Percentiles rank a stretch among this genome's conserved stretches.
Conservation (phyloP, 139 green algal genomes). For the Gonium pectorale region DNA sequence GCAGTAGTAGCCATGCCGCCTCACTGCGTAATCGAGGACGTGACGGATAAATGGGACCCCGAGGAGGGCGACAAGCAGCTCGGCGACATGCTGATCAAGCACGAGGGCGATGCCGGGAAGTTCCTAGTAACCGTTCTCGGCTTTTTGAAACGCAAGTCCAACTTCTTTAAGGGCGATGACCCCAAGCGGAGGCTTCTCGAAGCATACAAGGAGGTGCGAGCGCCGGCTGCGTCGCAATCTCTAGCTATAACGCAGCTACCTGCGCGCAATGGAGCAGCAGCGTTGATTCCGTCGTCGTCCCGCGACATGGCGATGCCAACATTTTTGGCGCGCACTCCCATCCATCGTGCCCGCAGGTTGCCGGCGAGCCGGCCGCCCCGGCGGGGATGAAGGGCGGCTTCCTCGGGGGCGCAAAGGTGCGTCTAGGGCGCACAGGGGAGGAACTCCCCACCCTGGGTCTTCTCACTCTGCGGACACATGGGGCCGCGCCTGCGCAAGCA, state of each 20-base stretch:
- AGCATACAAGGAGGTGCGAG: constrained; percentile 52
- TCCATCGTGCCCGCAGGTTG: too few relatives aligned
- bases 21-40: constrained; percentile 61
- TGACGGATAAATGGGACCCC: constrained; percentile 54
- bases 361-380: constrained; percentile 9
- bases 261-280: too few relatives aligned
- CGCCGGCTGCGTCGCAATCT: not conserved
- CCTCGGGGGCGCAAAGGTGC: constrained; percentile 36
- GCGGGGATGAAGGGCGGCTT: constrained; percentile 60
- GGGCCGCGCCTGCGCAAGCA: too few relatives aligned
- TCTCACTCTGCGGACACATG: too few relatives aligned
- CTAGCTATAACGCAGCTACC: too few relatives aligned
- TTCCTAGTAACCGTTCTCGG: constrained; percentile 66
- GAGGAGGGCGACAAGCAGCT: constrained; percentile 41
- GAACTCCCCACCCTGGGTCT: too few relatives aligned
- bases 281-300: too few relatives aligned
- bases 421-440: too few relatives aligned
- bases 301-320: too few relatives aligned
- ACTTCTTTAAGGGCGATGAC: constrained; percentile 73
- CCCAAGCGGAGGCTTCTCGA: constrained; percentile 60
- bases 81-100: constrained; percentile 44
- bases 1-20: not conserved
- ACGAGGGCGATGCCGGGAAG: constrained; percentile 52
- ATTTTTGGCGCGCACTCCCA: constrained; percentile 3
- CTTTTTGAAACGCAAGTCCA: constrained; percentile 72